Evolutionary conservation across 345 rosid species (phyloP).

Genomic region (Moricandia arvensis): DNA sequence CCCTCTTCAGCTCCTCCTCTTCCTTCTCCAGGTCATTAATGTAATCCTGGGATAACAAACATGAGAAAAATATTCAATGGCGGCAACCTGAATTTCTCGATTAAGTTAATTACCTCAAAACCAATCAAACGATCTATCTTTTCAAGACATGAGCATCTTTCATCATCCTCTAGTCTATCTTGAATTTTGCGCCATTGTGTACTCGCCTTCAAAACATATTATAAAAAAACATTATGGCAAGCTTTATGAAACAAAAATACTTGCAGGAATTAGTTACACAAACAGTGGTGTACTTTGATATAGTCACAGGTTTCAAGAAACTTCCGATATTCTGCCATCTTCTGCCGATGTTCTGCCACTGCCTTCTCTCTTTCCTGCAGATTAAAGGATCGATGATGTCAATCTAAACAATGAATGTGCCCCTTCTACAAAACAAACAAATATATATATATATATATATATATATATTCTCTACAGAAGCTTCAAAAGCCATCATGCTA

Average conservation of each 20-base stretch:
- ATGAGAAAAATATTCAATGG: slow-evolving; percentile 27
- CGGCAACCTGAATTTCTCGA: neutral
- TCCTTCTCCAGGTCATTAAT: slow-evolving; percentile 82
- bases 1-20: slow-evolving; percentile 87
- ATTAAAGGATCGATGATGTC: slow-evolving; percentile 15
- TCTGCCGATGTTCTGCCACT: slow-evolving; percentile 65
- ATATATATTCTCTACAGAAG: slow-evolving; percentile 5
- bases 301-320: slow-evolving; percentile 88
- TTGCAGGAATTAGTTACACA: slow-evolving; percentile 7
- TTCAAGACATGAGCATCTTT: slow-evolving; percentile 80
- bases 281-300: slow-evolving; percentile 62
- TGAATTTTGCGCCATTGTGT: slow-evolving; percentile 93
- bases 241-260: slow-evolving; percentile 14
- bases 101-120: slow-evolving; percentile 56
- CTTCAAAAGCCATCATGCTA: slow-evolving; percentile 2
- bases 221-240: slow-evolving; percentile 26
- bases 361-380: slow-evolving; percentile 88
- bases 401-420: neutral
- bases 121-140: slow-evolving; percentile 82
- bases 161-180: slow-evolving; percentile 91
- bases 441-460: neutral
- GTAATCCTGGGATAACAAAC: slow-evolving; percentile 61
- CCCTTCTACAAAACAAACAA: neutral
- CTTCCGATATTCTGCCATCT: slow-evolving; percentile 66
- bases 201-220: slow-evolving; percentile 52